Evolutionary conservation across 2,329 filamentous ascomycete species (phyloP), one percentile per base, ranked within the genome.

Genomic region (Lojkania enalia): DNA sequence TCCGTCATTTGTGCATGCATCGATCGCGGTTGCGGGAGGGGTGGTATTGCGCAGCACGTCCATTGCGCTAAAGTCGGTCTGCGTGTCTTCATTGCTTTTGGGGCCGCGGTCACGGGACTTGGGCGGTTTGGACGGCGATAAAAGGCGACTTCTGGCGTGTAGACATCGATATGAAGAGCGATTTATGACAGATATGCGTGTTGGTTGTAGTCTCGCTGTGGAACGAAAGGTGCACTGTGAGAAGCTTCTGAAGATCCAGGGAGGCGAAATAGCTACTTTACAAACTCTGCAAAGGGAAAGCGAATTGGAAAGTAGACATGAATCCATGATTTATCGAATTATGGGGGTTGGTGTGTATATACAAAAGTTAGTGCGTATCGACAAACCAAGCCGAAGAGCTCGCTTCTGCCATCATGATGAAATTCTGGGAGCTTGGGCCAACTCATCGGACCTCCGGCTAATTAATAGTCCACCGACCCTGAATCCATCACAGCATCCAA

Each of bases 41-140:
- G 90, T 87, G 1, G 84, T 83, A 54, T 83, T 84, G 30, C 82
- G 85, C 3, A 97, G 78, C 5, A 99, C 85, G 66, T 99, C 85
- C 53, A 97, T 78, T 12, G 80, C 78, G 31, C 72, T 75, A 57
- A 97, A 90, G 71, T 94, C 86, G 2, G 84, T 86, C 57, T 82
- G 81, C 1, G 83, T 85, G 38, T 79, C 74, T 74, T 86, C 83
- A 29, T 74, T 69, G 31, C 78, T 82, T n/a, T 71, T 63, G 0
- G 83, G 83, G 11, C 82, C 83, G 42, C 84, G 82, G 62, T 85
- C 80, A 59, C 71, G 77, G 20, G 73, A 63, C 46, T 71, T 74
- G 3, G 74, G 73, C 0, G 74, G 65, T n/a, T 42, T 48, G 6
- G 64, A 63, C n/a, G 56, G 39, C 51, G 49, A 6, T 38, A 35